These are phyloP conservation scores for Tubosaeta sp. DNA, from an alignment of 768 basidiomycete genomes.

Conservation along the genomic window DNA sequence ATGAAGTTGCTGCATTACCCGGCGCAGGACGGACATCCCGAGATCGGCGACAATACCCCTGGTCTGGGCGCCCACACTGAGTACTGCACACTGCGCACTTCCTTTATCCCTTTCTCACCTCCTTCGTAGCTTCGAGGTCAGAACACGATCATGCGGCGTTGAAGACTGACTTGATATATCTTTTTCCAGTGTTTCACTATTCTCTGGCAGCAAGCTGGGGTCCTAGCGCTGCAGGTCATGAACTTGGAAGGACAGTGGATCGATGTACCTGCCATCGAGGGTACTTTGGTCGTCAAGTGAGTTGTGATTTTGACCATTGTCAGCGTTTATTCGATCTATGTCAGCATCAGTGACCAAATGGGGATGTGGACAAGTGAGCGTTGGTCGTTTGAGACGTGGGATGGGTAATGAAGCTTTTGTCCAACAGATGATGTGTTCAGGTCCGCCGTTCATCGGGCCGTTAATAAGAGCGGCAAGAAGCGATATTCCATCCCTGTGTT, in stretches of 20 bases:
- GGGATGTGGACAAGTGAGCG: slow-evolving; percentile 82
- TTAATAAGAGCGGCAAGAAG: slow-evolving; percentile 64
- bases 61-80: slow-evolving; percentile 84
- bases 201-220: slow-evolving; percentile 71
- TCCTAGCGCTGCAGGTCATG: slow-evolving; percentile 76
- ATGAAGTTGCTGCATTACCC: slow-evolving; percentile 76
- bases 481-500: slow-evolving; percentile 89
- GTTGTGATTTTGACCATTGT: slow-evolving; percentile 8
- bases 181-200: slow-evolving; percentile 76
- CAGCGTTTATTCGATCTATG: slow-evolving; percentile 22
- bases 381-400: neutral
- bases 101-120: neutral
- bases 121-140: slow-evolving; percentile 39
- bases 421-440: slow-evolving; percentile 80
- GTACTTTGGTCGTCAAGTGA: slow-evolving; percentile 84
- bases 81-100: slow-evolving; percentile 29
- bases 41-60: slow-evolving; percentile 57
- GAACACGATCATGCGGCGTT: neutral
- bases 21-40: slow-evolving; percentile 49
- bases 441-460: slow-evolving; percentile 82
- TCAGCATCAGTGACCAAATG: slow-evolving; percentile 82
- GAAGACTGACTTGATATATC: neutral
- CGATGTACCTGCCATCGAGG: slow-evolving; percentile 69
- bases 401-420: neutral
- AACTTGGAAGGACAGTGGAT: slow-evolving; percentile 80